phyloP scores from a whole-genome alignment of 495 filamentous ascomycete species.

The Apodospora peruviana region DNA sequence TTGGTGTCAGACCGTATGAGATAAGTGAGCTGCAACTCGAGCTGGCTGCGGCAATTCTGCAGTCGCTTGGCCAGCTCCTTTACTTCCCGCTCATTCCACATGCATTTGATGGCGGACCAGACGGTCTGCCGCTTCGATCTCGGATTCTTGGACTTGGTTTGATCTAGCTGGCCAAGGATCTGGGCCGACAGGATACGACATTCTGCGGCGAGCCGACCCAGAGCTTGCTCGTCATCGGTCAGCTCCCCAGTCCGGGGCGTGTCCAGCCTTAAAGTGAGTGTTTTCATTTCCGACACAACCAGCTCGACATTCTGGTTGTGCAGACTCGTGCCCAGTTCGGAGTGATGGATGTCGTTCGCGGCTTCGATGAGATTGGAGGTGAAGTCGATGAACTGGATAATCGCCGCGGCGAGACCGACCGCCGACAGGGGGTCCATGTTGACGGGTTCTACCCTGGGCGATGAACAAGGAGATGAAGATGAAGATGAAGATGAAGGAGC shows the following conservation, averaged over 20 bases:
- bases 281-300: constrained; percentile 6
- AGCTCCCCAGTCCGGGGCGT: not conserved
- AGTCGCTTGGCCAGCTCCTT: constrained; percentile 16
- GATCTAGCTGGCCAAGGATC: constrained; percentile 15
- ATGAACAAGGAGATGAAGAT: too few relatives aligned
- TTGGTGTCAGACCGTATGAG: not conserved
- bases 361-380: constrained; percentile 21
- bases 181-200: constrained; percentile 15
- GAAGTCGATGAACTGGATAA: constrained; percentile 36
- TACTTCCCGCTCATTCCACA: constrained; percentile 14
- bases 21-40: constrained; percentile 2
- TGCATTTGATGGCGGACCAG: constrained; percentile 13
- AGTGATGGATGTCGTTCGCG: constrained; percentile 22
- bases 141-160: constrained; percentile 16
- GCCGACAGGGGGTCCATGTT: constrained; percentile 37
- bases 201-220: constrained; percentile 15
- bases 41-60: constrained; percentile 6
- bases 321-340: constrained; percentile 15
- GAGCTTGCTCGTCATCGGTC: constrained; percentile 18
- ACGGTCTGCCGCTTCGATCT: constrained; percentile 15
- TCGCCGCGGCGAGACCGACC: constrained; percentile 29
- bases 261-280: constrained; percentile 8
- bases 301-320: constrained; percentile 19
- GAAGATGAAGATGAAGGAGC: too few relatives aligned
- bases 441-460: too few relatives aligned